phyloP scores from a whole-genome alignment of 2,329 filamentous ascomycete species.

The Colletotrichum sp. region DNA sequence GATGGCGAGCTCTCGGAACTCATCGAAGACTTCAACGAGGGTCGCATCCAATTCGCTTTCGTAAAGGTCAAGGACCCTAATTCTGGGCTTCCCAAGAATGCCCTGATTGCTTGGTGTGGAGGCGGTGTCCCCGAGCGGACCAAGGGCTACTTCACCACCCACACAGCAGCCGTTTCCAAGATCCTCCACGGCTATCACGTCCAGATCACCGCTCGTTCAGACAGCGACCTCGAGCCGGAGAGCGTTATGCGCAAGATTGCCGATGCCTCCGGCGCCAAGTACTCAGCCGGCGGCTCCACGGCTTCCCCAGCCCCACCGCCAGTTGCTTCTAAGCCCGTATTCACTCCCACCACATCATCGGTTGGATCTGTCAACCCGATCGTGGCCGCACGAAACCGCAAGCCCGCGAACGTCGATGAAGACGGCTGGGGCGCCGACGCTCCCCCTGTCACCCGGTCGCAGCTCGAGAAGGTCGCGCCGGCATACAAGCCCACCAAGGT shows the following conservation, averaged over 20 bases:
- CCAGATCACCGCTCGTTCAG: conserved; percentile 93
- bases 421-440: conserved; percentile 97
- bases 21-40: conserved; percentile 95
- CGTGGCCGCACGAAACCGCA: conserved; percentile 67
- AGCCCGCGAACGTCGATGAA: conserved; percentile 67
- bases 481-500: conserved; percentile 97
- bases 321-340: conserved; percentile 87
- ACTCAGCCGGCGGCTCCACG: conserved; percentile 71
- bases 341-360: conserved; percentile 73
- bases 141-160: conserved; percentile 98
- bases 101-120: conserved; percentile 95
- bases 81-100: conserved; percentile 84
- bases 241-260: conserved; percentile 91
- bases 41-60: conserved; percentile 95
- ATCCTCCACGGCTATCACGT: conserved; percentile 97
- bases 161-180: conserved; percentile 87
- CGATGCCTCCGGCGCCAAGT: conserved; percentile 94
- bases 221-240: conserved; percentile 86
- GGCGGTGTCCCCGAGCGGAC: conserved; percentile 98
- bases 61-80: conserved; percentile 97
- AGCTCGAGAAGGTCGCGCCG: conserved; percentile 89
- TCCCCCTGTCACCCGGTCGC: conserved; percentile 83
- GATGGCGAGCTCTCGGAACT: conserved; percentile 91
- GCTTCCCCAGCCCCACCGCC: conserved; percentile 67
- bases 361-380: conserved; percentile 70